A percentile compares a stretch with the other conserved stretches of the same genome.
phyloP scores from a whole-genome alignment of 768 basidiomycete genomes.

The Neoboletus subvelutipes region DNA sequence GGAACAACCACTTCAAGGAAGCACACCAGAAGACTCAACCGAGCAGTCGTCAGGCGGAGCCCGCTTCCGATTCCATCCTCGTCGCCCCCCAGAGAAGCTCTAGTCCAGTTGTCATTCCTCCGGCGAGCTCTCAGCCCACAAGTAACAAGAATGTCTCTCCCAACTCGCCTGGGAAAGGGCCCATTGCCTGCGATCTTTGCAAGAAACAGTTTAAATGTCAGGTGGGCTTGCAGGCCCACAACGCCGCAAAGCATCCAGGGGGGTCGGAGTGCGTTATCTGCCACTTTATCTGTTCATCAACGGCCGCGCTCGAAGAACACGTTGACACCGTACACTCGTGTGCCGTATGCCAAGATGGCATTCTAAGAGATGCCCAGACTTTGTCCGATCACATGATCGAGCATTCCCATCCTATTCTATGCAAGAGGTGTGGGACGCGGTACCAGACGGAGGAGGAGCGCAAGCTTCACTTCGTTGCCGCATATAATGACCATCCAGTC shows the following conservation, averaged over 20 bases:
- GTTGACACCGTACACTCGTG: conserved; percentile 29
- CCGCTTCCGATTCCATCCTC: conserved; percentile 2
- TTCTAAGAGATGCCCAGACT: conserved; percentile 26
- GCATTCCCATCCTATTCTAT: conserved; percentile 28
- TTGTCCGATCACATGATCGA: conserved; percentile 31
- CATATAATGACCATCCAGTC: conserved; percentile 37
- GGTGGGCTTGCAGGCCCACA: conserved; percentile 26
- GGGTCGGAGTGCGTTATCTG: conserved; percentile 27
- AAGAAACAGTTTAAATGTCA: conserved; percentile 21
- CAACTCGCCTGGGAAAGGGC: conserved; percentile 4
- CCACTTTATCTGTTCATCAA: conserved; percentile 22
- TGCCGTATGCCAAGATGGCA: conserved; percentile 29
- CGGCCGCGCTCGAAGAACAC: conserved; percentile 25
- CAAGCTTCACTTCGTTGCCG: conserved; percentile 37
- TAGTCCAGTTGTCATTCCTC: conserved; percentile 17
- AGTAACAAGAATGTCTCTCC: conserved; percentile 7
- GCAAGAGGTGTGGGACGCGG: conserved; percentile 32
- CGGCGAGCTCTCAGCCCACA: conserved; percentile 19
- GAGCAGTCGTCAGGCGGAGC: conserved; percentile 6
- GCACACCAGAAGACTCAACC: conserved; percentile 14
- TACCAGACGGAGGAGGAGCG: conserved; percentile 38
- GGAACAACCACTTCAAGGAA: conserved; percentile 29
- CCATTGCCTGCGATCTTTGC: conserved; percentile 22
- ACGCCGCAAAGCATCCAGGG: conserved; percentile 23
- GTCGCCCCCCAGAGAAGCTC: conserved; percentile 7